Evolutionary conservation across 192 early-diverging fungal species (phyloP).

Genomic region (Backusella mclennaniae): DNA sequence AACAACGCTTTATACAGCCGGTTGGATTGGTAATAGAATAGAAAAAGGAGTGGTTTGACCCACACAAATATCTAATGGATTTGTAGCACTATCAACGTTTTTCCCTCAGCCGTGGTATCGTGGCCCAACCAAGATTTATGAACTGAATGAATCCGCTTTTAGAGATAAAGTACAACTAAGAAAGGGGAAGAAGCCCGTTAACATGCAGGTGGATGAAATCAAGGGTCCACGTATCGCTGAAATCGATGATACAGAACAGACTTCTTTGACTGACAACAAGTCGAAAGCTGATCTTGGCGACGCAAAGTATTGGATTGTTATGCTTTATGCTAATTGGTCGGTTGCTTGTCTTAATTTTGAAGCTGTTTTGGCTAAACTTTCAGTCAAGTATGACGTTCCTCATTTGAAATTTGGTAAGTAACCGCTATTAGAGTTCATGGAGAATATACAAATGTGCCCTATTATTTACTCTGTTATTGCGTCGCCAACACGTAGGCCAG

Average conservation of each 20-base stretch:
- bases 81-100: conserved; percentile 19
- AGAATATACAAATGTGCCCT: not conserved
- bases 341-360: conserved; percentile 52
- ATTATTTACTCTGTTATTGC: not conserved
- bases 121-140: conserved; percentile 46
- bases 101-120: conserved; percentile 55
- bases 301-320: conserved; percentile 51
- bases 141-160: conserved; percentile 32
- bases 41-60: not conserved
- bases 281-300: conserved; percentile 5
- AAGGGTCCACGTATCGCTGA: conserved; percentile 22
- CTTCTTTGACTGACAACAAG: not conserved
- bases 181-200: not conserved
- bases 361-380: conserved; percentile 44
- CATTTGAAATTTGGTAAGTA: conserved; percentile 31
- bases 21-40: conserved; percentile 39
- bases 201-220: conserved; percentile 1
- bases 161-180: conserved; percentile 23
- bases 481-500: conserved; percentile 28
- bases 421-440: not conserved
- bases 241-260: conserved; percentile 28
- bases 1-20: conserved; percentile 28
- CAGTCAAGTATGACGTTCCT: conserved; percentile 39
- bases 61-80: conserved; percentile 9
- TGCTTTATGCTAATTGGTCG: conserved; percentile 54